Base-by-base conservation (phyloP, 1,284 basidiomycete species). In the Malassezia furfur region DNA sequence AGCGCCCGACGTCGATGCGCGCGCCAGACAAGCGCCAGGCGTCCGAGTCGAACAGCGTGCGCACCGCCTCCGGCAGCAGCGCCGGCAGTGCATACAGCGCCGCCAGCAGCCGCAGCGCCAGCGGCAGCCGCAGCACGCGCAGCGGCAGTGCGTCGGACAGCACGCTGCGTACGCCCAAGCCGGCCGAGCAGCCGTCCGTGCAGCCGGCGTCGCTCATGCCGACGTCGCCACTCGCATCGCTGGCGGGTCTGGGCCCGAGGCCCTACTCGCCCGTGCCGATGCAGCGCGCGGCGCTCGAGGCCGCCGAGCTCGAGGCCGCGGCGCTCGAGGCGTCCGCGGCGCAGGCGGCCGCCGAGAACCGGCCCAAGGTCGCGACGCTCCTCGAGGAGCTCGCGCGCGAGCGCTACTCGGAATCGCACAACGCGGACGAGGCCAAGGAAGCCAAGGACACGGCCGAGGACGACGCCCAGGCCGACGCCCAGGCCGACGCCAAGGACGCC, bases 1-100 rank as follows among this genome's bases (percentile, higher is more conserved):
- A 54, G 39, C 49, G 47, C 40, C 43, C 53, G n/a, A 15, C 45
- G 15, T 32, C 48, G 17, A 14, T 34, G n/a, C 30, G 17, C 15
- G 30, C 12, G 5, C 48, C 48, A 4, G 41, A 48, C 2, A 57
- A 57, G 50, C 54, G 54, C 34, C 14, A 38, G 28, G 49, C 39
- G 9, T 54, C 54, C 30, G 45, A 34, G 15, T 11, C 45, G 8
- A 45, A 45, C 43, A 30, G 25, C 10, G 43, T 45, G 43, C 43
- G 43, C 22, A 45, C 7, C 8, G 32, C 14, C 17, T 45, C 43
- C 8, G 43, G 19, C 28, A 19, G 35, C 31, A 47, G 45, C 22
- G 19, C 39, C 25, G 39, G 21, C 21, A 28, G 12, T 25, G 39
- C 39, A 5, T 25, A 6, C 25, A 40, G 21, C 19, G 21, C 7